These are phyloP conservation scores for Phytophthora lateralis DNA, from an alignment of 352 stramenopile species.

Conservation along the genomic window DNA sequence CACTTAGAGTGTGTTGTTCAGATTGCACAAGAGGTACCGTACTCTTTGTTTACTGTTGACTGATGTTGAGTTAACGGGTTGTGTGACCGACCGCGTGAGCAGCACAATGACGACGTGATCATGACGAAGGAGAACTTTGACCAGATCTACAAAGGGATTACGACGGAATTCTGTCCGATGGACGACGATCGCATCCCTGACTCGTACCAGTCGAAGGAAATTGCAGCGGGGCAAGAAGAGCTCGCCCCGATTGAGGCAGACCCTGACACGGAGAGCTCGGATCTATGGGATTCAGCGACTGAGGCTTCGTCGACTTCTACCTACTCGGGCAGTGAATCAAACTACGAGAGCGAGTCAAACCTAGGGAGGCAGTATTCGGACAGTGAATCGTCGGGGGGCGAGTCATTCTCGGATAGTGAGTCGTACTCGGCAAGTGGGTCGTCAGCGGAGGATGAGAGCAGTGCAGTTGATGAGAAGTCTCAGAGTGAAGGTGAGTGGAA, in stretches of 20 bases:
- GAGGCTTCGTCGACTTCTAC: background rate
- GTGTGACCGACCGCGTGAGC: background rate
- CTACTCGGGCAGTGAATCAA: background rate
- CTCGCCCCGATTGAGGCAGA: background rate
- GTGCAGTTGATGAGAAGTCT: background rate
- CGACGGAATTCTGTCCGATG: constrained; percentile 14
- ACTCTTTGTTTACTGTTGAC: too few relatives aligned
- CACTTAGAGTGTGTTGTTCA: constrained; percentile 19
- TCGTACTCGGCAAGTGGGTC: background rate
- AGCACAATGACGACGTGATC: constrained; percentile 12
- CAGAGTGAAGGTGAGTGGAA: constrained; percentile 11
- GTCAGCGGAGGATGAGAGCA: background rate
- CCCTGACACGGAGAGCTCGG: background rate
- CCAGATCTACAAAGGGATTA: constrained; percentile 23
- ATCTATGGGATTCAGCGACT: background rate
- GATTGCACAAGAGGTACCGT: constrained; percentile 14
- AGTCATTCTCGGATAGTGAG: too few relatives aligned
- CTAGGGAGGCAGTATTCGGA: too few relatives aligned
- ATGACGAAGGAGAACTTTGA: constrained; percentile 31
- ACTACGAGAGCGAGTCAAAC: background rate
- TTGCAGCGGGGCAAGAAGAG: constrained; percentile 14
- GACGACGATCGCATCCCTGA: constrained; percentile 15
- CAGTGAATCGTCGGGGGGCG: background rate
- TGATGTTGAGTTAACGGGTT: background rate
- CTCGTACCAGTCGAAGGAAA: constrained; percentile 14